Base-by-base conservation (phyloP, 1,284 basidiomycete genomes). In the Ganoderma lucidum region DNA sequence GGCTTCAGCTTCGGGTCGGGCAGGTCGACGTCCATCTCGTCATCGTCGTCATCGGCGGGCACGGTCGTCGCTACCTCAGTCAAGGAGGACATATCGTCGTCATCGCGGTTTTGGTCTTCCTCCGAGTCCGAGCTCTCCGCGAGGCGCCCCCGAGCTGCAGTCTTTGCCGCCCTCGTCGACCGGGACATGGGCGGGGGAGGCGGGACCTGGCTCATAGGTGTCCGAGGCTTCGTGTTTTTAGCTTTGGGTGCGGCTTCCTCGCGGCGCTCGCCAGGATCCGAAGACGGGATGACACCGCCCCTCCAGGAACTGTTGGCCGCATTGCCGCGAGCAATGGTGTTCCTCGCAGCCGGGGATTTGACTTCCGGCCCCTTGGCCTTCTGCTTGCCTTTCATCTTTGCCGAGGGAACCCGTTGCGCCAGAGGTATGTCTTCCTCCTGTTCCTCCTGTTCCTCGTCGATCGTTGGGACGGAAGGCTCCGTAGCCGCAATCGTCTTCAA, bases 21-120 rank as follows among this genome's bases (percentile, higher is more conserved):
- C 23, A 67, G 63, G 48, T 77, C 79, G 39, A 76, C 69, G 30
- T 80, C 78, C 77, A 81, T 77, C 14, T 79, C 45, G 19, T n/a
- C 73, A 12, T 56, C 53, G 32, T 86, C 80, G n/a, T 82, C 82
- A 41, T 87, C 85, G 2, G 83, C 84, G 9, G 80, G 81, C 59
- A 87, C 86, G 12, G 39, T 41, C 5, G 84, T 86, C 32, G 82
- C 83, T 15, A 78, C 78, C 41, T 82, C 80, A 6, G 39, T 61
- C 53, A 75, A 78, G 6, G 78, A 75, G 56, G 65, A 56, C 39
- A 37, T 60, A 62, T 74, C 75, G 45, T 80, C 78, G 39, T 78
- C 74, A 12, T 41, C 39, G 37, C 37, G 37, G 37, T 37, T 9
- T 12, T 41, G 39, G 19, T 74, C 37, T 6, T 65, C 68, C 2